phyloP scores from a whole-genome alignment of 768 basidiomycete species.

The Grammothele lineata region DNA sequence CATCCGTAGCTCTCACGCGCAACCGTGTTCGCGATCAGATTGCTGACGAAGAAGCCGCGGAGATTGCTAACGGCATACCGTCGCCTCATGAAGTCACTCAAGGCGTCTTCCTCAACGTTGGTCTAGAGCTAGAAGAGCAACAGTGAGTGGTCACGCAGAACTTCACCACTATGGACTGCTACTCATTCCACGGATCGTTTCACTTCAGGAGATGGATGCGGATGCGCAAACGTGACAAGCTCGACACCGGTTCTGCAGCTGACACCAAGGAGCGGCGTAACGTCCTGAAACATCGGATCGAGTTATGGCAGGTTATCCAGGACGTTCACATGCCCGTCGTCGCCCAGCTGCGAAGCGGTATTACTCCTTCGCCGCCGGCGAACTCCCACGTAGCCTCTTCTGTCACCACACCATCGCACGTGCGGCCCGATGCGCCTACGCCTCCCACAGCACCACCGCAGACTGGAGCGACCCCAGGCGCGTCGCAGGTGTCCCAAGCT shows the following conservation, averaged over 20 bases:
- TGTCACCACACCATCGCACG: no score
- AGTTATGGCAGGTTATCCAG: conserved; percentile 8
- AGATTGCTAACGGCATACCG: not conserved
- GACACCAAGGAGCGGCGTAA: conserved; percentile 6
- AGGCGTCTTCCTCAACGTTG: conserved; percentile 13
- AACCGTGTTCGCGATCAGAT: not conserved
- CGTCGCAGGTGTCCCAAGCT: no score
- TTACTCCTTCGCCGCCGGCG: no score
- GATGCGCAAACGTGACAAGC: not conserved
- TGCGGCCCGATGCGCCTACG: no score
- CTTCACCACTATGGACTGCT: not conserved
- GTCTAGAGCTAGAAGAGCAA: conserved; percentile 22
- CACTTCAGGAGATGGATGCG: not conserved
- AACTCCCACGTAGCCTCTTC: no score
- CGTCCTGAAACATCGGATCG: conserved; percentile 2
- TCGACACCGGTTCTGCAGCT: not conserved
- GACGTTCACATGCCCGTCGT: conserved; percentile 15
- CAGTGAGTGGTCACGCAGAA: no score
- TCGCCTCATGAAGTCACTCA: conserved; percentile 14
- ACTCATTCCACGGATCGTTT: not conserved
- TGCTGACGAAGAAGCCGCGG: conserved; percentile 6
- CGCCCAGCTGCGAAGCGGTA: no score
- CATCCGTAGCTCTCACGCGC: no score
- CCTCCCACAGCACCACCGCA: no score
- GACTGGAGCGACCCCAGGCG: no score